These are phyloP conservation scores for Fusarium sp. DNA, from an alignment of 2,329 filamentous ascomycete species.

Conservation along the genomic window DNA sequence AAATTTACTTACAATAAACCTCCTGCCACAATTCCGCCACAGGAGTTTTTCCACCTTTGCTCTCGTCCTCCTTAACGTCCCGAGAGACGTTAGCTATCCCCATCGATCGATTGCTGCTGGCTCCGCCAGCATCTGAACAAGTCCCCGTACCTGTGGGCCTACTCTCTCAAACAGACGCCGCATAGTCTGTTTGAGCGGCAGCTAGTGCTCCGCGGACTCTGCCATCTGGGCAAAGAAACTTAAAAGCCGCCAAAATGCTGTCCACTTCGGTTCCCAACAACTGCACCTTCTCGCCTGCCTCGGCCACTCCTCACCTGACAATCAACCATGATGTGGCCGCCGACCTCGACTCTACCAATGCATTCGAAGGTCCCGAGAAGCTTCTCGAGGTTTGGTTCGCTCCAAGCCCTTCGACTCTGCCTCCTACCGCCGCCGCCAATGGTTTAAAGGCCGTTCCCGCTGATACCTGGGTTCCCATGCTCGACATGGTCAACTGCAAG, in stretches of 20 bases:
- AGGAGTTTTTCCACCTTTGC: conserved; percentile 84
- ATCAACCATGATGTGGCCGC: conserved; percentile 96
- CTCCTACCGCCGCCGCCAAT: conserved; percentile 74
- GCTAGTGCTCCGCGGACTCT: conserved; percentile 91
- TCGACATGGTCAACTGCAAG: conserved; percentile 98
- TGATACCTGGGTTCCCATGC: conserved; percentile 94
- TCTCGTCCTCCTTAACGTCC: conserved; percentile 93
- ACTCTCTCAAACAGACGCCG: conserved; percentile 95
- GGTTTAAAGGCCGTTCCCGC: conserved; percentile 88
- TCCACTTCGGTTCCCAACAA: conserved; percentile 82
- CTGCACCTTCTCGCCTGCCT: conserved; percentile 85
- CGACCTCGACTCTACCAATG: conserved; percentile 93
- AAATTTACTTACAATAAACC: conserved; percentile 4
- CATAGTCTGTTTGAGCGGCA: conserved; percentile 97
- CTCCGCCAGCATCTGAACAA: conserved; percentile 81
- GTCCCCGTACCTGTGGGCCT: conserved; percentile 84
- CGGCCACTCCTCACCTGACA: conserved; percentile 88
- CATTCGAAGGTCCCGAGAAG: conserved; percentile 99
- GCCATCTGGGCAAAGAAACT: conserved; percentile 53
- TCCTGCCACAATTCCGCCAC: conserved; percentile 88
- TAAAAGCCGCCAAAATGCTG: conserved; percentile 70
- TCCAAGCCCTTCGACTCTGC: conserved; percentile 78
- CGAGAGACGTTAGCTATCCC: conserved; percentile 69
- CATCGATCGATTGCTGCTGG: conserved; percentile 76
- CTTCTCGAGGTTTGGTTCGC: conserved; percentile 98